Evolutionary conservation across 163 green algal genomes (phyloP).

Genomic region (Chlorella variabilis): DNA sequence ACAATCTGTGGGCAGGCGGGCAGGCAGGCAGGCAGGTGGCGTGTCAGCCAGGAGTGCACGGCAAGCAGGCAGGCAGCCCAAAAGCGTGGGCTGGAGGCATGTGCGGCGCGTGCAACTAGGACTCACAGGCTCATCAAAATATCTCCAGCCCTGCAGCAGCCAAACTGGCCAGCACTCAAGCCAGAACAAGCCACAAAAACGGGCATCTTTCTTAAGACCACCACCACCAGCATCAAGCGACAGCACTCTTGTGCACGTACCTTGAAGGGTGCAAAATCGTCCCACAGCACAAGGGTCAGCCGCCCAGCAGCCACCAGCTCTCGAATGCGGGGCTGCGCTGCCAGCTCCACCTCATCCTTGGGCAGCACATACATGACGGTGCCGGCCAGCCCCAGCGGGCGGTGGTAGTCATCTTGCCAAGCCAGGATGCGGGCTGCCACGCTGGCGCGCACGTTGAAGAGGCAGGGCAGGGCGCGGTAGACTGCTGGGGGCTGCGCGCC

Average conservation of each 20-base stretch:
- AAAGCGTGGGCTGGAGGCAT: no score
- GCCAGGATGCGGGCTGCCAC: neutral
- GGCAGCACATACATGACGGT: constrained; percentile 4
- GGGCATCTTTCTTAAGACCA: no score
- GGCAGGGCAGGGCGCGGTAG: neutral
- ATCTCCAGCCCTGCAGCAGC: neutral
- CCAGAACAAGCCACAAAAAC: no score
- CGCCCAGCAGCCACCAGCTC: neutral
- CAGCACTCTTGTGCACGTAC: no score
- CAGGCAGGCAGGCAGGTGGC: no score
- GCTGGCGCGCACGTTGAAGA: neutral
- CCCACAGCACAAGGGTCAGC: neutral
- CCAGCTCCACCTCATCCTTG: constrained; percentile 5
- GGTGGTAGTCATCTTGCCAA: neutral
- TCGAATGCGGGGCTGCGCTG: neutral
- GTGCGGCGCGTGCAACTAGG: no score
- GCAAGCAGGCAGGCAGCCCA: no score
- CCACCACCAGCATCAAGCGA: no score
- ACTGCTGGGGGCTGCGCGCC: neutral
- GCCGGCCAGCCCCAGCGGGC: neutral
- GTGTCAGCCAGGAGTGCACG: no score
- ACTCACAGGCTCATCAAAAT: no score
- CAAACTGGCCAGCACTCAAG: no score
- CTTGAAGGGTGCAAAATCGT: neutral
- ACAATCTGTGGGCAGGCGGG: neutral